A percentile compares a stretch with the other conserved stretches of the same genome.
These are phyloP conservation scores for Asterella californica DNA, from an alignment of 225 moss, liverwort and hornwort genomes.

Conservation along the genomic window DNA sequence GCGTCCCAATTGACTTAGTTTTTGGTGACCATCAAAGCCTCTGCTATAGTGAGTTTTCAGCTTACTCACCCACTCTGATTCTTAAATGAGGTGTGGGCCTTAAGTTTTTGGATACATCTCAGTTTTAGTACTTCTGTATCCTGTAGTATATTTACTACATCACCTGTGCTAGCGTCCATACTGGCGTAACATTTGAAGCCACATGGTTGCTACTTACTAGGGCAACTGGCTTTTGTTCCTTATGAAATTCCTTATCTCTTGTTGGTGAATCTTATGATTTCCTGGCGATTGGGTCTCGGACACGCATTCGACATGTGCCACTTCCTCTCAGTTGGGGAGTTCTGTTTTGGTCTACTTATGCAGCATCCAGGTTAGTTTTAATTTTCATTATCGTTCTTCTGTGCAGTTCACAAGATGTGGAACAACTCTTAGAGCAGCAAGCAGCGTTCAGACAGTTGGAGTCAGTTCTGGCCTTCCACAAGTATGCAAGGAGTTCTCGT, in stretches of 20 bases:
- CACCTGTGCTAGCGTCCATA: too few species aligned
- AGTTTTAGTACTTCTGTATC: too few species aligned
- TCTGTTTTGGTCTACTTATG: too few species aligned
- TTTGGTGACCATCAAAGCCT: background rate
- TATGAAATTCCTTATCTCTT: too few species aligned
- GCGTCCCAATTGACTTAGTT: background rate
- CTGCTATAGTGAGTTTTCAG: background rate
- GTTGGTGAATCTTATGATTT: too few species aligned
- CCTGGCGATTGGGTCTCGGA: too few species aligned
- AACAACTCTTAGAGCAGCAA: conserved; percentile 74
- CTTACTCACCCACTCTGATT: background rate
- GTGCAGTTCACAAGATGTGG: conserved; percentile 62
- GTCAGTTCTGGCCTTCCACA: conserved; percentile 76
- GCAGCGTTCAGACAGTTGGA: conserved; percentile 93
- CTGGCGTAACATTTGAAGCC: too few species aligned
- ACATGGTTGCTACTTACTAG: too few species aligned
- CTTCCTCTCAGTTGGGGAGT: too few species aligned
- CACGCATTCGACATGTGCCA: too few species aligned
- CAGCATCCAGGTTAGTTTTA: too few species aligned
- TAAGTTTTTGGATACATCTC: background rate
- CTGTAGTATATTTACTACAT: too few species aligned
- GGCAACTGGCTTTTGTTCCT: background rate
- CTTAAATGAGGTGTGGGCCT: background rate
- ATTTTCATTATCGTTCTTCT: background rate
- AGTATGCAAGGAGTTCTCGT: conserved; percentile 59